A percentile compares a stretch with the other conserved stretches of the same genome.
These are phyloP conservation scores for Emiliania huxleyi DNA, from an alignment of 78 protist genomes.

Conservation along the genomic window DNA sequence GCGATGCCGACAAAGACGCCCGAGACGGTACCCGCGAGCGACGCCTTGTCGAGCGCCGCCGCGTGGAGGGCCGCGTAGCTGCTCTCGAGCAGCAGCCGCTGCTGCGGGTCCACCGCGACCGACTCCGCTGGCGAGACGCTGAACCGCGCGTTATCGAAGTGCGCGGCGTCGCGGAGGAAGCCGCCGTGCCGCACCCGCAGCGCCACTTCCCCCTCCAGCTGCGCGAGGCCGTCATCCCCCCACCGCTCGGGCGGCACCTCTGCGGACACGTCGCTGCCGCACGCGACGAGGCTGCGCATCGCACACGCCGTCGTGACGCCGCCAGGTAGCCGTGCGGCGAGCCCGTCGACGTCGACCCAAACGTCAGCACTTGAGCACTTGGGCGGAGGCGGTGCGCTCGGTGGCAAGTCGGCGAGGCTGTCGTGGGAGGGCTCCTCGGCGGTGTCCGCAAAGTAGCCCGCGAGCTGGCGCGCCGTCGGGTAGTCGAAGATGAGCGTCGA, in stretches of 20 bases:
- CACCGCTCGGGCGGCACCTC: not conserved
- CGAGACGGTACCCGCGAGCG: not conserved
- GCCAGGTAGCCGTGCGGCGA: not conserved
- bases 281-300: not conserved
- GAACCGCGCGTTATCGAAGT: constrained; percentile 23
- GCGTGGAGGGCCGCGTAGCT: not conserved
- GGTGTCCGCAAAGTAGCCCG: not conserved
- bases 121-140: not conserved
- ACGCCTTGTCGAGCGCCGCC: too few species aligned
- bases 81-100: constrained; percentile 13
- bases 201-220: not conserved
- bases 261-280: not conserved
- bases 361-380: too few species aligned
- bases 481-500: not conserved
- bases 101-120: constrained; percentile 33
- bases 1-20: constrained; percentile 4
- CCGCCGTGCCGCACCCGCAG: not conserved
- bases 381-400: not conserved
- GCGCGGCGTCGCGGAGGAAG: not conserved
- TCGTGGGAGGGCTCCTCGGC: not conserved
- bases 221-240: not conserved
- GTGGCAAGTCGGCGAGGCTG: not conserved
- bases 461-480: constrained; percentile 6
- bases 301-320: not conserved
- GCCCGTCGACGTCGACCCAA: not conserved